Evolutionary conservation across 768 basidiomycete genomes (phyloP).

Genomic region (Pisolithus marmoratus): DNA sequence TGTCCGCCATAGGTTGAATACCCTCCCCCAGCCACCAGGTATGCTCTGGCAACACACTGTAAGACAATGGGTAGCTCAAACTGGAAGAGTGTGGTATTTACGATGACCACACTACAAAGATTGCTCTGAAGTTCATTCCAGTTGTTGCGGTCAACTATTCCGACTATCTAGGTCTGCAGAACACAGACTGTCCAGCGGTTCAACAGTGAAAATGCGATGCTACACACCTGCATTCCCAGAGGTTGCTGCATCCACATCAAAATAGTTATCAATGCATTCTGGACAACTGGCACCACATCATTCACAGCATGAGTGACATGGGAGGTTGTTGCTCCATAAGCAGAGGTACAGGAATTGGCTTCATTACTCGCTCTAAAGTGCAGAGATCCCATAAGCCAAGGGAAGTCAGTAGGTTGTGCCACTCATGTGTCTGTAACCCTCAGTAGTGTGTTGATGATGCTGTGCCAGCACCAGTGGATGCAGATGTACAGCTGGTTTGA

Average conservation of each 20-base stretch:
- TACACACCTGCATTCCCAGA: conserved; percentile 65
- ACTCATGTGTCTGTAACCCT: conserved; percentile 81
- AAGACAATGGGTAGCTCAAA: not conserved
- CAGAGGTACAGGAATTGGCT: conserved; percentile 87
- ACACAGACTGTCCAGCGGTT: not conserved
- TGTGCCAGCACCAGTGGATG: conserved; percentile 76
- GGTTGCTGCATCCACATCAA: conserved; percentile 87
- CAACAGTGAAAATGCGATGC: conserved; percentile 14
- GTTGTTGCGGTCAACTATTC: conserved; percentile 93
- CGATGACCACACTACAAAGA: conserved; percentile 84
- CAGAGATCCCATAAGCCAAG: conserved; percentile 8
- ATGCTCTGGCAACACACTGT: conserved; percentile 51
- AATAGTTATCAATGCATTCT: conserved; percentile 77
- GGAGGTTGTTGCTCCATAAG: conserved; percentile 92
- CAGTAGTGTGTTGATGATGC: conserved; percentile 77
- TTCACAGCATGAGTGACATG: conserved; percentile 75
- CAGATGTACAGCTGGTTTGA: conserved; percentile 87
- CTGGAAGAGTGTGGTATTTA: conserved; percentile 33
- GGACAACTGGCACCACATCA: conserved; percentile 76
- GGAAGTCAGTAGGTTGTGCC: not conserved
- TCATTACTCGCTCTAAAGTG: conserved; percentile 68
- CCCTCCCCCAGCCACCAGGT: conserved; percentile 78
- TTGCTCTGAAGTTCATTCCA: conserved; percentile 99
- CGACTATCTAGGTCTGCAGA: conserved; percentile 82
- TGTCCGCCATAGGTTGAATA: conserved; percentile 82